phyloP scores from a whole-genome alignment of 2,329 filamentous ascomycete species.

The Exutisphaerella laricina region DNA sequence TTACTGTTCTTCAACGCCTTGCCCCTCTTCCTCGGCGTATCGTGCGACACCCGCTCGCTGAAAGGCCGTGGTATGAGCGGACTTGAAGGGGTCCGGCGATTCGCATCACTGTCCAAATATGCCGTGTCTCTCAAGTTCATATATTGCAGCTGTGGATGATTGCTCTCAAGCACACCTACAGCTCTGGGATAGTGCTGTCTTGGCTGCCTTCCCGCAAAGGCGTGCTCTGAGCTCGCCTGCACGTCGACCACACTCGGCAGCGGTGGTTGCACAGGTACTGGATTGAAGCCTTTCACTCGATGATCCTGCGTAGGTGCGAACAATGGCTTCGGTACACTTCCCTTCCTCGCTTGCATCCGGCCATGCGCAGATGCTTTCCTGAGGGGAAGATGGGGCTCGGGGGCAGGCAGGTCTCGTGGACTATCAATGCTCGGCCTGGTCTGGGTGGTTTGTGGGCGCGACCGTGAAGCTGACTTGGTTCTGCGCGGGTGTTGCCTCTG shows the following conservation, averaged over 20 bases:
- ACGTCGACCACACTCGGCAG: conserved; percentile 26
- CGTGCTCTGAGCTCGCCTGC: conserved; percentile 33
- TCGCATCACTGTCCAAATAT: background rate
- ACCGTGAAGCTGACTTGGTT: conserved; percentile 4
- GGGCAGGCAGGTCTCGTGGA: conserved; percentile 59
- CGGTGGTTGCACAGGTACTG: conserved; percentile 25
- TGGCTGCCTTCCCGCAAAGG: conserved; percentile 29
- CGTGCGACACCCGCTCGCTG: conserved; percentile 10
- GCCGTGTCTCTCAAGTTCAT: conserved; percentile 9
- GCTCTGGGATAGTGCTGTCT: conserved; percentile 27
- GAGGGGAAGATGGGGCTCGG: conserved; percentile 39
- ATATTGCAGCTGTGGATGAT: conserved; percentile 14
- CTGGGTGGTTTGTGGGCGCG: conserved; percentile 2
- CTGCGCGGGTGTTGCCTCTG: no score
- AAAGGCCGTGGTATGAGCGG: conserved; percentile 21
- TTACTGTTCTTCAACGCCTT: conserved; percentile 18
- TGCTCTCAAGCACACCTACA: conserved; percentile 24
- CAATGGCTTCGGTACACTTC: conserved; percentile 27
- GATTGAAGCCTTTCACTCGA: conserved; percentile 28
- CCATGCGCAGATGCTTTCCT: conserved; percentile 37
- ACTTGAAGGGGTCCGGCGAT: conserved; percentile 19
- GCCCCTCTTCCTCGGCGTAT: conserved; percentile 7
- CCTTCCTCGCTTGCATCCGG: conserved; percentile 31
- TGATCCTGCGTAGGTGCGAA: conserved; percentile 25
- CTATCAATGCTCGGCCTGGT: conserved; percentile 50